phyloP scores from a whole-genome alignment of 2,329 filamentous ascomycete species.

The Colletotrichum kahawae region DNA sequence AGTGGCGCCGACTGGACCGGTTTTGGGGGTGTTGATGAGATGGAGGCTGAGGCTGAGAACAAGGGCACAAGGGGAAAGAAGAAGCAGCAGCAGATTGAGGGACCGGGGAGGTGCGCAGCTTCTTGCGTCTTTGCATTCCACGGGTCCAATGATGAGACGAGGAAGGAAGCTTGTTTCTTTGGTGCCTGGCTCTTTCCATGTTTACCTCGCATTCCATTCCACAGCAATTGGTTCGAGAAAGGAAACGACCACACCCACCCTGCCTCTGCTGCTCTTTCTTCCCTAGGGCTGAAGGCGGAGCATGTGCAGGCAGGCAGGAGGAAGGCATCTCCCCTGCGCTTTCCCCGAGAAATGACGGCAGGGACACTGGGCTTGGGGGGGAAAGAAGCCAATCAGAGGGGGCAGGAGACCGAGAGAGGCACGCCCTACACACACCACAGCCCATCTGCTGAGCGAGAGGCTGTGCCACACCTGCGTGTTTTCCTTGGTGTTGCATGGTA shows the following conservation, averaged over 20 bases:
- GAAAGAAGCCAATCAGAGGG: background rate
- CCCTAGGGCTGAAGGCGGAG: constrained; percentile 16
- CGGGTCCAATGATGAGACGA: background rate
- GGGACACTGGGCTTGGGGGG: background rate
- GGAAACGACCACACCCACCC: background rate
- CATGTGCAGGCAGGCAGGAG: background rate
- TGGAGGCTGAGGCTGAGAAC: background rate
- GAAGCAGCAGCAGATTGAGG: background rate
- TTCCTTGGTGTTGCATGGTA: background rate
- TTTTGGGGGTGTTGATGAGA: background rate
- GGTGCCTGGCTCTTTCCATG: background rate
- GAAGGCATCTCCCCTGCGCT: background rate
- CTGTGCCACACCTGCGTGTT: background rate
- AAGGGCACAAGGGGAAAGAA: background rate
- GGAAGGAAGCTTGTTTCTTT: constrained; percentile 9
- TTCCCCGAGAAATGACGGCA: background rate
- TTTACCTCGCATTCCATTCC: background rate
- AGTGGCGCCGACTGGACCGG: background rate
- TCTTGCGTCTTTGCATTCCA: background rate
- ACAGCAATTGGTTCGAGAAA: background rate
- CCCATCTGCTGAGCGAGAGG: background rate
- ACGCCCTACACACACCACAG: too few relatives aligned
- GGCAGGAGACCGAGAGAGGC: background rate
- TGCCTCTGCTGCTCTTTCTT: background rate
- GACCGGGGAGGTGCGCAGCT: background rate